Evolutionary conservation across 1,284 basidiomycete genomes (phyloP).

Genomic region (Moesziomyces antarcticus): DNA sequence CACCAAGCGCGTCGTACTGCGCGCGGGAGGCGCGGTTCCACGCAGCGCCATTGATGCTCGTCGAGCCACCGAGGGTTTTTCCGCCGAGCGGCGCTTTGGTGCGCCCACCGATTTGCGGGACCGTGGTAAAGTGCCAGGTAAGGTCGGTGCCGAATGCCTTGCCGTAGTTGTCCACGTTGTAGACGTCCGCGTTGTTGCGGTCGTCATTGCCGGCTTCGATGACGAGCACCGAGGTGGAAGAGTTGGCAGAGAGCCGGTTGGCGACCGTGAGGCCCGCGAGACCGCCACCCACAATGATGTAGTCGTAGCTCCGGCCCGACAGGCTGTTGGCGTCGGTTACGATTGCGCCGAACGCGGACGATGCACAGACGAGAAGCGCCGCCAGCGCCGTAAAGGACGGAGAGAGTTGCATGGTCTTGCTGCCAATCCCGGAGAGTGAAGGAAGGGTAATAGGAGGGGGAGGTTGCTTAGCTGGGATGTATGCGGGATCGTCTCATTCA

Average conservation of each 20-base stretch:
- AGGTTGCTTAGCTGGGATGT: background rate
- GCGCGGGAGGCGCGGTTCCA: conserved; percentile 74
- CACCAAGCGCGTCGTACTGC: conserved; percentile 74
- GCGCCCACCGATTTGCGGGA: conserved; percentile 61
- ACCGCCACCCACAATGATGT: conserved; percentile 58
- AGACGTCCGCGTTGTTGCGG: conserved; percentile 34
- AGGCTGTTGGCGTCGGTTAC: conserved; percentile 18
- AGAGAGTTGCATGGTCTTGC: conserved; percentile 17
- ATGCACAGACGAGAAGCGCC: conserved; percentile 9
- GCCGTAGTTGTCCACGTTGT: conserved; percentile 69
- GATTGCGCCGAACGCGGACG: conserved; percentile 17
- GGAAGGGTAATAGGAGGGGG: background rate
- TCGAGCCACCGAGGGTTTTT: conserved; percentile 74
- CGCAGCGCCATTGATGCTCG: conserved; percentile 74
- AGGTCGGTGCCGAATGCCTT: conserved; percentile 71
- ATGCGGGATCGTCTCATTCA: too few relatives aligned
- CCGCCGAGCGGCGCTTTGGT: conserved; percentile 71
- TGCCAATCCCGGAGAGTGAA: too few relatives aligned
- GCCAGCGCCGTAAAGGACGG: conserved; percentile 19
- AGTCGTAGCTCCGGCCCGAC: conserved; percentile 58
- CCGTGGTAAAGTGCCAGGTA: conserved; percentile 72
- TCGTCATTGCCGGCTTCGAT: conserved; percentile 65
- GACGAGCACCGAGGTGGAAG: conserved; percentile 56
- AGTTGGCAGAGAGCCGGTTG: conserved; percentile 60
- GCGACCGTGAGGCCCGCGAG: conserved; percentile 64